These are phyloP conservation scores for Cyphellophora europaea DNA, from an alignment of 2,329 filamentous ascomycete genomes.

Conservation along the genomic window DNA sequence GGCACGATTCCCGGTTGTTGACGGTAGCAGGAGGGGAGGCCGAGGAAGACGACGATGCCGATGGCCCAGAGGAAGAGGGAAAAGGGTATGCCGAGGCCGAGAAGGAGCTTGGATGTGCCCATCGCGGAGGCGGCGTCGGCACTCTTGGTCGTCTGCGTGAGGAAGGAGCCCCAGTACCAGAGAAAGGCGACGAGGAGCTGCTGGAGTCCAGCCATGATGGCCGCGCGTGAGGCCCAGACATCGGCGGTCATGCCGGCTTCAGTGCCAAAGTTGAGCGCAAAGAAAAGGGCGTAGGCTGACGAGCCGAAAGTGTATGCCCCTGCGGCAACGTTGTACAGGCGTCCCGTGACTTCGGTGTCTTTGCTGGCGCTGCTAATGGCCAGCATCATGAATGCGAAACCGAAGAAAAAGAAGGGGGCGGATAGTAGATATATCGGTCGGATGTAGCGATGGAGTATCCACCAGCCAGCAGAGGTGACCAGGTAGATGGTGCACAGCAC, in stretches of 20 bases:
- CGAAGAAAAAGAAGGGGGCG: conserved; percentile 46
- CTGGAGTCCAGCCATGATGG: conserved; percentile 48
- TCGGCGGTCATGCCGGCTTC: conserved; percentile 29
- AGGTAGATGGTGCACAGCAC: conserved; percentile 43
- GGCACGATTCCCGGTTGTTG: conserved; percentile 48
- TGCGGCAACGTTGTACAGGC: conserved; percentile 43
- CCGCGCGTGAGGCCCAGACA: conserved; percentile 47
- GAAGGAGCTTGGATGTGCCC: conserved; percentile 9
- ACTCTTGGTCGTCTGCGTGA: conserved; percentile 28
- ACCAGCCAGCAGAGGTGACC: conserved; percentile 42
- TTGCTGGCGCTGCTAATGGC: conserved; percentile 40
- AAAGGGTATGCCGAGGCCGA: conserved; percentile 33
- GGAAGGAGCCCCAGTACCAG: conserved; percentile 49
- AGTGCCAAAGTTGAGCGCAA: conserved; percentile 49
- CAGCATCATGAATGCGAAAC: conserved; percentile 45
- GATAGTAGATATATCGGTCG: conserved; percentile 42
- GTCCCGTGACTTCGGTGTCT: conserved; percentile 26
- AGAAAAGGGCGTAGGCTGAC: conserved; percentile 45
- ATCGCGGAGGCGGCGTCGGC: conserved; percentile 24
- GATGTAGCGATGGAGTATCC: conserved; percentile 41
- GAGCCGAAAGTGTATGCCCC: conserved; percentile 46
- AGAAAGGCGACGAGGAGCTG: conserved; percentile 47
- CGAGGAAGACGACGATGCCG: conserved; percentile 39
- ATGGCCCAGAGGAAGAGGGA: conserved; percentile 42
- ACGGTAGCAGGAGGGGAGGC: conserved; percentile 51